These are phyloP conservation scores for Murraya paniculata DNA, from an alignment of 345 rosid species.

Conservation along the genomic window DNA sequence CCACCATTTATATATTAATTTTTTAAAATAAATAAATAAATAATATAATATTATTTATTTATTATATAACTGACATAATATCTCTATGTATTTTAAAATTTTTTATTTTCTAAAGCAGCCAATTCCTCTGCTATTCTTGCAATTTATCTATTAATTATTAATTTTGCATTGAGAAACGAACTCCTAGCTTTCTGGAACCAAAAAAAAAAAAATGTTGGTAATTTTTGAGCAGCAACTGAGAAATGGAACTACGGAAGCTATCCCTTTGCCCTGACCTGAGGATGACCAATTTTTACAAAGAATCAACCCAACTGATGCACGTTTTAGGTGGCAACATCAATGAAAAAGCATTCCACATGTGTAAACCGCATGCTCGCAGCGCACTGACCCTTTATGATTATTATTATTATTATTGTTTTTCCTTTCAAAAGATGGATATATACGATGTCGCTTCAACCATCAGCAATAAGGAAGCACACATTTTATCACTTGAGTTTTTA, in stretches of 20 bases:
- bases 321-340: constrained; percentile 14
- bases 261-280: too few relatives aligned
- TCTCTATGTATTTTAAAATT: too few relatives aligned
- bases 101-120: background rate
- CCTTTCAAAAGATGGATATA: constrained; percentile 4
- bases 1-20: too few relatives aligned
- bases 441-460: background rate
- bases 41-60: too few relatives aligned
- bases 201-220: background rate
- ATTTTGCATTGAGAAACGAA: background rate
- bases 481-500: too few relatives aligned
- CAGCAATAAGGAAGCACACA: background rate
- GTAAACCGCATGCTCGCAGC: background rate
- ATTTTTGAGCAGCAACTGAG: background rate
- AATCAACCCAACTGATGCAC: background rate
- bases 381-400: background rate
- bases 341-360: constrained; percentile 2
- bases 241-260: too few relatives aligned
- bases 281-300: background rate
- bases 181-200: background rate
- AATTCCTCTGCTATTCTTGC: background rate
- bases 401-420: background rate
- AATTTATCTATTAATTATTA: background rate
- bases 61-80: too few relatives aligned
- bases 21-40: too few relatives aligned